Conservation (phyloP, 148 eudicot species). For the Vaccinium myrtillus region DNA sequence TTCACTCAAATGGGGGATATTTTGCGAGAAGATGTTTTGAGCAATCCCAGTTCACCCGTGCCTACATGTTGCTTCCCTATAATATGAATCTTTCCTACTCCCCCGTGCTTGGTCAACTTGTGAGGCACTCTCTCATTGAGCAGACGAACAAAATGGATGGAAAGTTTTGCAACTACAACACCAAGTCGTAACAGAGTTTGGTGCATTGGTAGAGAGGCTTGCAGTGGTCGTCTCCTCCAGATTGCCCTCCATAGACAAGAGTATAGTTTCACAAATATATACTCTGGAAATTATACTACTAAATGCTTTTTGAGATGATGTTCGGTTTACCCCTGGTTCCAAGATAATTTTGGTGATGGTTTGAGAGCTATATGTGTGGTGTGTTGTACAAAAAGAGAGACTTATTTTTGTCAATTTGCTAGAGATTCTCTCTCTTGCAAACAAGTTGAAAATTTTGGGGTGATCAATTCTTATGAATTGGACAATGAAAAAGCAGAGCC, state of each 20-base stretch:
- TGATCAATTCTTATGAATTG: too few species aligned
- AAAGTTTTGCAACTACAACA: conserved; percentile 44
- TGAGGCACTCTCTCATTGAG: conserved; percentile 63
- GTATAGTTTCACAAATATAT: neutral
- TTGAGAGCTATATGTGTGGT: neutral
- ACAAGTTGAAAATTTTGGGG: too few species aligned
- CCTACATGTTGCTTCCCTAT: conserved; percentile 47
- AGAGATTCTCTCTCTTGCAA: too few species aligned
- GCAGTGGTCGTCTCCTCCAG: conserved; percentile 38
- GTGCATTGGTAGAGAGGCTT: conserved; percentile 61
- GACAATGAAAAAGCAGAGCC: too few species aligned
- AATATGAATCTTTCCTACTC: conserved; percentile 43
- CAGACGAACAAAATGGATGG: conserved; percentile 63
- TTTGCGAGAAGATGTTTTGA: conserved; percentile 70
- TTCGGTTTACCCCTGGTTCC: neutral
- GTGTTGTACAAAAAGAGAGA: neutral
- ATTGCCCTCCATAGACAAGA: conserved; percentile 33
- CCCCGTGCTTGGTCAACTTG: conserved; percentile 38
- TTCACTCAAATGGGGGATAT: conserved; percentile 70
- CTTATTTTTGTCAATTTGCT: too few species aligned
- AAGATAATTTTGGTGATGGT: neutral
- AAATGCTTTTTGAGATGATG: neutral
- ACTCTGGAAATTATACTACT: conserved; percentile 6
- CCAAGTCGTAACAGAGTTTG: conserved; percentile 58
- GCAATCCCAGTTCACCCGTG: conserved; percentile 75